Evolutionary conservation across 2,329 filamentous ascomycete genomes (phyloP).

Genomic region (Colletotrichum scovillei): DNA sequence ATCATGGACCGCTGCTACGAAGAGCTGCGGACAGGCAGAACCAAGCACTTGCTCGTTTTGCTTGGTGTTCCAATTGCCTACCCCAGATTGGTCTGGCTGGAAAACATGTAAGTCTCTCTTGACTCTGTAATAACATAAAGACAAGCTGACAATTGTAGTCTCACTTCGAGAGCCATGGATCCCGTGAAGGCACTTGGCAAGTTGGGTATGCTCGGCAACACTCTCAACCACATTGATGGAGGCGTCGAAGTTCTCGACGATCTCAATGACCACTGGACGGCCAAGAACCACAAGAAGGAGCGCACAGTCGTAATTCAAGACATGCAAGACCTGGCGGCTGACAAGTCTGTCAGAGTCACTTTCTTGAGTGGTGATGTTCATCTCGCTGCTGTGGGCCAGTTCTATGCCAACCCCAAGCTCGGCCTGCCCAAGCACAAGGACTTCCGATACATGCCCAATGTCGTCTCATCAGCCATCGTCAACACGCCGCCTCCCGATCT

Average conservation of each 20-base stretch:
- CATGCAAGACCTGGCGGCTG: constrained; percentile 90
- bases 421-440: constrained; percentile 86
- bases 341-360: constrained; percentile 91
- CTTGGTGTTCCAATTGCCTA: constrained; percentile 88
- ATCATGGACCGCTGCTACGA: constrained; percentile 87
- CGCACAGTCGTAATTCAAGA: constrained; percentile 89
- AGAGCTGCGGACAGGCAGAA: constrained; percentile 85
- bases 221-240: constrained; percentile 91
- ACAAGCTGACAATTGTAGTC: constrained; percentile 56
- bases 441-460: constrained; percentile 95
- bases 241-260: constrained; percentile 93
- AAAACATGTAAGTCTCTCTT: constrained; percentile 69
- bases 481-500: constrained; percentile 90
- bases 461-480: constrained; percentile 93
- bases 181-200: constrained; percentile 90
- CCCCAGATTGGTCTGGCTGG: constrained; percentile 77
- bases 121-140: background rate
- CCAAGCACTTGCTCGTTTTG: constrained; percentile 89
- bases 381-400: constrained; percentile 90
- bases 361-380: constrained; percentile 96
- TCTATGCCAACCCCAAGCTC: constrained; percentile 91
- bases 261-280: constrained; percentile 96
- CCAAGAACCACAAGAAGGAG: constrained; percentile 93
- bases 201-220: constrained; percentile 80
- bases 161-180: constrained; percentile 88